Evolutionary conservation across 2,329 filamentous ascomycete species (phyloP).

Genomic region (Exophiala spinifera): DNA sequence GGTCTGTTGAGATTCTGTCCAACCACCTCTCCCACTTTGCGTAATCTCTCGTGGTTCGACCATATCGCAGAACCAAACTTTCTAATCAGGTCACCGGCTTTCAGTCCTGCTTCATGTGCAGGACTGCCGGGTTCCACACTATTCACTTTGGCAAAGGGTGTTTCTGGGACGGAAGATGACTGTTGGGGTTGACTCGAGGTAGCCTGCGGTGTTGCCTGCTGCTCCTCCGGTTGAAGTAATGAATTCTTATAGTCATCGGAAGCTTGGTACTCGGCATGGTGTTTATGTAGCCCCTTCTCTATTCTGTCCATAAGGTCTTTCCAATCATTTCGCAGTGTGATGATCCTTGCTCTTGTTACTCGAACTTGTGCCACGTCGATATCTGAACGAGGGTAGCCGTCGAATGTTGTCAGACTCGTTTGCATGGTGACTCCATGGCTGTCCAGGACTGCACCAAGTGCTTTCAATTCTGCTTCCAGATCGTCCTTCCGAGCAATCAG

Average conservation of each 20-base stretch:
- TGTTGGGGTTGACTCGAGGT: conserved; percentile 20
- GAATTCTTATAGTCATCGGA: conserved; percentile 31
- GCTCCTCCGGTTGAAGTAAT: conserved; percentile 18
- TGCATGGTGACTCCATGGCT: conserved; percentile 85
- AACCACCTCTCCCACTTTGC: conserved; percentile 83
- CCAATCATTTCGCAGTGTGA: conserved; percentile 87
- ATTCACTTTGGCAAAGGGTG: conserved; percentile 86
- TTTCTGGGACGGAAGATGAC: conserved; percentile 40
- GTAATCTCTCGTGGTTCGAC: conserved; percentile 80
- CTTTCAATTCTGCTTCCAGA: conserved; percentile 81
- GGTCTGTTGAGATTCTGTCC: conserved; percentile 79
- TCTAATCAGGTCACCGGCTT: conserved; percentile 74
- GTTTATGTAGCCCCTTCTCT: conserved; percentile 81
- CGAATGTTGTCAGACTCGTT: conserved; percentile 77
- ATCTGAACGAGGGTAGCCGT: conserved; percentile 89
- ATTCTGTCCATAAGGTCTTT: conserved; percentile 81
- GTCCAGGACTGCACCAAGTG: conserved; percentile 76
- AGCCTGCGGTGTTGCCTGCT: conserved; percentile 5
- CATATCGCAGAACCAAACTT: conserved; percentile 82
- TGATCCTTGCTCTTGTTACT: conserved; percentile 87
- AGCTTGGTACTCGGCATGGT: conserved; percentile 69
- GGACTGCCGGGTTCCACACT: conserved; percentile 74
- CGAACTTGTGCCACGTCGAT: conserved; percentile 94
- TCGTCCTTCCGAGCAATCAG: conserved; percentile 80
- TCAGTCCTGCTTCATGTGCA: conserved; percentile 76